Evolutionary conservation across 345 rosid genomes (phyloP).

Genomic region (Conringia planisiliqua): DNA sequence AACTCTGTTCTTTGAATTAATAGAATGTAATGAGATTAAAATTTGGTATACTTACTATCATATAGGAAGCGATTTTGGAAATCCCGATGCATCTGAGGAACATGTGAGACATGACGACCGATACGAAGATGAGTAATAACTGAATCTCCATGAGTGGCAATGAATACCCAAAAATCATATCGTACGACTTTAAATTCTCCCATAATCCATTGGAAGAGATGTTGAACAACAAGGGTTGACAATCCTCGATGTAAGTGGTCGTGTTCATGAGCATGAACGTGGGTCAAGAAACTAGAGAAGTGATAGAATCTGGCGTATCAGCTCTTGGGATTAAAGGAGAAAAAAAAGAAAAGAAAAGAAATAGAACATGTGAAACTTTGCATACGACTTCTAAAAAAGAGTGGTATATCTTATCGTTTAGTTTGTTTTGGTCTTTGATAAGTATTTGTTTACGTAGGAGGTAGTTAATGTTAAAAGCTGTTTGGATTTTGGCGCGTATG

Average conservation of each 20-base stretch:
- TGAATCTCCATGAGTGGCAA: constrained; percentile 30
- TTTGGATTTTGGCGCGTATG: background rate
- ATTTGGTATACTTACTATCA: constrained; percentile 1
- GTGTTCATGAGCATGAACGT: background rate
- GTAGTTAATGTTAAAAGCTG: background rate
- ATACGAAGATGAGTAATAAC: constrained; percentile 1
- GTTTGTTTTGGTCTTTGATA: background rate
- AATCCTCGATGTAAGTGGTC: background rate
- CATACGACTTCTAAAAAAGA: background rate
- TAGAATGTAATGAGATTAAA: too few species aligned
- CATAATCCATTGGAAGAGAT: constrained; percentile 13
- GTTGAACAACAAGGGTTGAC: background rate
- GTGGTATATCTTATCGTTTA: background rate
- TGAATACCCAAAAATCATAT: constrained; percentile 12
- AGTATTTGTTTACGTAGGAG: background rate
- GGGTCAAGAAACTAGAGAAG: background rate
- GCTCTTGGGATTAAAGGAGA: background rate
- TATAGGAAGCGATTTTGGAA: constrained; percentile 1
- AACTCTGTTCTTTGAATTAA: too few species aligned
- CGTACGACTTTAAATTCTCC: background rate
- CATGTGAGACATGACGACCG: constrained; percentile 5
- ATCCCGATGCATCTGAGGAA: constrained; percentile 25
- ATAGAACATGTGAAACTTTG: background rate
- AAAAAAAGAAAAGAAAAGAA: background rate
- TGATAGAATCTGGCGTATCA: background rate